Evolutionary conservation across 768 basidiomycete species (phyloP).

Genomic region (Lentinula boryana): DNA sequence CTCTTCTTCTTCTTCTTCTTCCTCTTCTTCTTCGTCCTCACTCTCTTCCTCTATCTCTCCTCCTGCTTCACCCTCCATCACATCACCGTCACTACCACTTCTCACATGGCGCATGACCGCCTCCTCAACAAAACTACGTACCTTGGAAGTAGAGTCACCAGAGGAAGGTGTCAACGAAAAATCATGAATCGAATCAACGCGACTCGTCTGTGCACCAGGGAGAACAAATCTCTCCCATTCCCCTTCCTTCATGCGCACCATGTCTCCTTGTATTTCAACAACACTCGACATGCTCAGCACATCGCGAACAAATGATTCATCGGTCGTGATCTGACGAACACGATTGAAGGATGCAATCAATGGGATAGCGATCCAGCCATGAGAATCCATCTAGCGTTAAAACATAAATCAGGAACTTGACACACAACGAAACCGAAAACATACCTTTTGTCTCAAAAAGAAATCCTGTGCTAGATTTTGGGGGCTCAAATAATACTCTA

Average conservation of each 20-base stretch:
- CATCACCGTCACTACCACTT: neutral
- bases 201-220: conserved; percentile 53
- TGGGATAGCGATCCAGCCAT: conserved; percentile 81
- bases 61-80: too few relatives aligned
- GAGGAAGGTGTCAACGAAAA: conserved; percentile 9
- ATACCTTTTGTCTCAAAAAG: conserved; percentile 71
- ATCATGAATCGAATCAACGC: conserved; percentile 25
- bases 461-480: conserved; percentile 89
- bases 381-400: conserved; percentile 71
- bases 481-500: conserved; percentile 89
- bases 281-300: conserved; percentile 60
- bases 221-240: conserved; percentile 56
- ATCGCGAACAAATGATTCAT: conserved; percentile 58
- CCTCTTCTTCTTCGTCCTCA: conserved; percentile 24
- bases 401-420: neutral
- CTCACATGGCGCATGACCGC: neutral
- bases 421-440: conserved; percentile 19
- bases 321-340: conserved; percentile 58
- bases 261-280: conserved; percentile 57
- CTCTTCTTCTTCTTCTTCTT: conserved; percentile 37
- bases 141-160: neutral
- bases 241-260: conserved; percentile 58
- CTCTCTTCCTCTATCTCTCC: neutral
- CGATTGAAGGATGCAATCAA: conserved; percentile 88
- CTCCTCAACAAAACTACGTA: conserved; percentile 12